Evolutionary conservation across 371 early-diverging fungal genomes (phyloP).

Genomic region (Mucor velutinosus): DNA sequence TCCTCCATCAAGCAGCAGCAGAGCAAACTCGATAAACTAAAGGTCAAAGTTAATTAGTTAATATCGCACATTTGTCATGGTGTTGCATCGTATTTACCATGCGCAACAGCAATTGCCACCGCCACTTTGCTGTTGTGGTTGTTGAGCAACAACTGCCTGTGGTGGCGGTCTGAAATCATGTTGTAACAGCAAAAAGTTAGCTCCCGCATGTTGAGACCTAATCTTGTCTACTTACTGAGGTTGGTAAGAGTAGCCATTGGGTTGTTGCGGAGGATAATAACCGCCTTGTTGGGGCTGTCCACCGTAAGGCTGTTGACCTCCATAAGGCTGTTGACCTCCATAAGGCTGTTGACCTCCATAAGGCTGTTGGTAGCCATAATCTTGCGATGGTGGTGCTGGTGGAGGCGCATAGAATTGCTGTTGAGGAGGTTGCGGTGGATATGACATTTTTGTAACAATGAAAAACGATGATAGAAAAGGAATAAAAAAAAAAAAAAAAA

Average conservation of each 20-base stretch:
- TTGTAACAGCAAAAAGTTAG: background rate
- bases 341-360: slow-evolving; percentile 5
- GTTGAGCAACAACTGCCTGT: slow-evolving; percentile 6
- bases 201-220: background rate
- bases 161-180: slow-evolving; percentile 9
- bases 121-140: slow-evolving; percentile 6
- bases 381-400: background rate
- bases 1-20: slow-evolving; percentile 16
- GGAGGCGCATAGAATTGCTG: slow-evolving; percentile 14
- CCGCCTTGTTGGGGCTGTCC: slow-evolving; percentile 7
- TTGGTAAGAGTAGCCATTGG: slow-evolving; percentile 8
- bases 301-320: background rate
- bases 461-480: background rate
- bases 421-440: slow-evolving; percentile 13
- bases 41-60: background rate
- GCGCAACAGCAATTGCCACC: slow-evolving; percentile 11
- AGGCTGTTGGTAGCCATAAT: background rate
- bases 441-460: slow-evolving; percentile 6
- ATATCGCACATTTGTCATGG: too few species aligned
- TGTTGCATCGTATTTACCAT: slow-evolving; percentile 5
- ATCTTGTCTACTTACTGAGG: slow-evolving; percentile 2
- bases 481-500: background rate
- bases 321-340: slow-evolving; percentile 5
- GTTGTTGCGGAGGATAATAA: slow-evolving; percentile 5
- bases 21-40: slow-evolving; percentile 9